Evolutionary conservation across 1,139 yeast genomes (phyloP).

Genomic region (Candida smagusa): DNA sequence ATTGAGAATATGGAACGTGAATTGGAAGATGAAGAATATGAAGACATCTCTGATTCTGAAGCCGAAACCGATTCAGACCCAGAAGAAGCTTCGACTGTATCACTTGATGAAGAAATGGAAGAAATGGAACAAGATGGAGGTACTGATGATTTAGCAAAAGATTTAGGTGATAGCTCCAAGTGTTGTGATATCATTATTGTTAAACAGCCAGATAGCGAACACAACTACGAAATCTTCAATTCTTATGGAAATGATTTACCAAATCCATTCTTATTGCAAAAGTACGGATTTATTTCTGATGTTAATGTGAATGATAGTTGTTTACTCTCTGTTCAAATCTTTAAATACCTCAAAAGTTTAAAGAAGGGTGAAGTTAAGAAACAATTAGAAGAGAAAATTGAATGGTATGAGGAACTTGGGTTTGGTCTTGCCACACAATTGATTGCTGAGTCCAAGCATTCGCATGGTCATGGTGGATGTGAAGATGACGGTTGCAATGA

Average conservation of each 20-base stretch:
- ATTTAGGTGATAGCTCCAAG: constrained; percentile 33
- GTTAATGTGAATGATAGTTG: constrained; percentile 59
- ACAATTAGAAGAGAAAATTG: constrained; percentile 42
- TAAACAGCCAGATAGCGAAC: constrained; percentile 36
- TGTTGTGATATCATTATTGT: constrained; percentile 59
- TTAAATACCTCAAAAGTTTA: constrained; percentile 33
- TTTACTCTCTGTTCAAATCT: constrained; percentile 52
- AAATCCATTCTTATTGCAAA: constrained; percentile 62
- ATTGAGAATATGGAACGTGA: constrained; percentile 32
- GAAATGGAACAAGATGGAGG: constrained; percentile 15
- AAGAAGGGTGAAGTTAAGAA: constrained; percentile 23
- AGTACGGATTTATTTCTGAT: constrained; percentile 69
- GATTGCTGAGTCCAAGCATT: constrained; percentile 11
- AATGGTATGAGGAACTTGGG: constrained; percentile 65
- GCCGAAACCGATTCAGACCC: constrained; percentile 26
- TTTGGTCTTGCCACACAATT: constrained; percentile 41
- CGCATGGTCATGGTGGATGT: constrained; percentile 11
- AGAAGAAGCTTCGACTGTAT: constrained; percentile 24
- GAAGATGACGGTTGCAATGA: constrained; percentile 15
- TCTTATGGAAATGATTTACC: constrained; percentile 70
- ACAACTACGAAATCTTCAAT: constrained; percentile 59
- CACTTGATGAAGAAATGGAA: constrained; percentile 10
- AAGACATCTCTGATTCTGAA: constrained; percentile 18
- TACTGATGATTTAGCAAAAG: constrained; percentile 26
- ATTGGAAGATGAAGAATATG: constrained; percentile 10